Evolutionary conservation across 2,329 filamentous ascomycete species (phyloP), one percentile per base, ranked within the genome.

Genomic region (Fusarium chlamydosporum): DNA sequence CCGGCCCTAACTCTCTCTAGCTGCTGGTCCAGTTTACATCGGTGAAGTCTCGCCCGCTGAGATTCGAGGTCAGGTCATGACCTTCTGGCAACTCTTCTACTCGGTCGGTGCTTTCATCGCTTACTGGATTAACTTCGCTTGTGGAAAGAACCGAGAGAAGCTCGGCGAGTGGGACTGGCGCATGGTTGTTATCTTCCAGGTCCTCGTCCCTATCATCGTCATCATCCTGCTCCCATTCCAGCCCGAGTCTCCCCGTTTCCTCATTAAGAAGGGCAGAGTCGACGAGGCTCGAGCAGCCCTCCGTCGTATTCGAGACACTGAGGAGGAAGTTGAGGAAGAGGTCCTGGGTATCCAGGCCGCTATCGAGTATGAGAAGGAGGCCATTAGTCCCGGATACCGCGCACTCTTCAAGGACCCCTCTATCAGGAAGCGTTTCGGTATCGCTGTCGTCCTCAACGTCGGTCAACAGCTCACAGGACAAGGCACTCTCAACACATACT

Each of bases 111-210:
- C 83, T 15, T 90, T 89, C 61, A 76, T 79, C 48, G 75, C 76
- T 13, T 79, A 77, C 72, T 79, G 77, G 89, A 87, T 91, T 74
- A 89, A 88, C 76, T 92, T 85, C 70, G 89, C 85, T 16, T 88
- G 87, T 75, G 83, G 83, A 35, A 82, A 87, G 73, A 80, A 91
- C 77, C 80, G 81, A 42, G 71, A 79, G 41, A 80, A 71, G 41
- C 84, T 92, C 7, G 90, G 90, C 38, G 82, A 92, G 70, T 92
- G 90, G 90, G 89, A 92, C 77, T 92, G 90, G 90, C 87, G 86
- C 72, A 86, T 91, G 81, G 88, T 92, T 15, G 86, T 92, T 66
- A 88, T 92, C 65, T 92, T 92, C 82, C 90, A 92, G 79, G 82
- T 91, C 48, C 77, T 92, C n/a, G 84, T 91, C 26, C 90, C 90